Evolutionary conservation across 352 stramenopile species (phyloP), one percentile per base, ranked within the genome.

Genomic region (Phytophthora idaei): DNA sequence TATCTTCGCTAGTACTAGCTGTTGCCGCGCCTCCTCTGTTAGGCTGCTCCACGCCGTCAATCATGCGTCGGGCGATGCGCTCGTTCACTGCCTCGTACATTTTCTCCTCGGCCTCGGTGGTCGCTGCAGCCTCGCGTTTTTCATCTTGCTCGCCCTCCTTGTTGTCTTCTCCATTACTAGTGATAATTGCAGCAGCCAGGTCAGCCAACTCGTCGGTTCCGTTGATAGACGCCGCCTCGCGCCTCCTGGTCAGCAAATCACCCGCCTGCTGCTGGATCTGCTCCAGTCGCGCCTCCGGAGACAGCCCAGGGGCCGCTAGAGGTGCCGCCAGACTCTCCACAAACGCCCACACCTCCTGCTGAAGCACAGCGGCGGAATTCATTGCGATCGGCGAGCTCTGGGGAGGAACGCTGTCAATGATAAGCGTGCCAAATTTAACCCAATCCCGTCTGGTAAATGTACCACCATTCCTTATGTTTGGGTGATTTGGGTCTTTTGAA

Each of bases 61-160:
- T 76, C 73, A 90, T 78, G 14, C 72, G 56, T 0, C 83, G 69
- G 42, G 83, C 79, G 8, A 92, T 81, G 28, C 77, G 83, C 69
- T 90, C 83, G 52, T 90, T 92, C 51, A 83, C 83, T 4, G 76
- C 77, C 44, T 78, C 78, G 45, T 71, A 81, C 53, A 80, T 67
- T 29, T 77, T 73, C 50, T 79, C 61, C 41, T 81, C n/a, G 17
- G 61, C 56, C 10, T 70, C 52, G 4, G 37, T 55, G 21, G 45
- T 55, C 49, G 53, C 31, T 4, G n/a, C 47, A 27, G 29, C 27
- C 21, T 69, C 54, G 11, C 5, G 51, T 8, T 28, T 37, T 31
- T 45, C 61, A 60, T 62, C 6, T 32, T 64, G 58, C 2, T 15
- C 14, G 5, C 29, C 31, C 27, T 25, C 34, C 10, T 32, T 14